Evolutionary conservation across 169 alveolate species (phyloP), one percentile per base, ranked within the genome.

Genomic region (Plasmodium vivax): DNA sequence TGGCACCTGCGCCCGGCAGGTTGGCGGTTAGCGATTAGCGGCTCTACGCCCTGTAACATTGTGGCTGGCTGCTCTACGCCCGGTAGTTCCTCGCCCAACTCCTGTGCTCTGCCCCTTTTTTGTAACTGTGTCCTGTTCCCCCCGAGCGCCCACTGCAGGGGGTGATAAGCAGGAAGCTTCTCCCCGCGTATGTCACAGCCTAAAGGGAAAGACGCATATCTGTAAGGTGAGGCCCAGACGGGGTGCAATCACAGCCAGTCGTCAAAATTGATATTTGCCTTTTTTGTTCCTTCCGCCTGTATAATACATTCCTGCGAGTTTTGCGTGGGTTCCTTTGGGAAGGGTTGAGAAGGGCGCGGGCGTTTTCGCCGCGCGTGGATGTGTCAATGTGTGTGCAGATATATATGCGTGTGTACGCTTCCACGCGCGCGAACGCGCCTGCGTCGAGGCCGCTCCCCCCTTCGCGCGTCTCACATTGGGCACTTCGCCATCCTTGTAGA

Each of bases 211-310:
- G 30, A 45, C n/a, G 77, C 54, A 43, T 14, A 84, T 36, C 32
- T 7, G 79, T 14, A 7, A 5, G 41, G 72, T 23, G 62, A 36
- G 5, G 3, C 27, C 30, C 72, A 58, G 14, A 62, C 30, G 9
- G 16, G 1, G 14, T 9, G 45, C 36, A 84, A 36, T 72, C 75
- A 85, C 72, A 85, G n/a, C 93, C 93, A 85, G 38, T 85, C 93
- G 56, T 85, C 93, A 41, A 85, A 74, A 85, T 85, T 85, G 41
- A 68, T 51, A 41, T 71, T 68, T 68, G 8, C 38, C 38, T 84
- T 84, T 71, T 84, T 43, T 72, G 73, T 71, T n/a, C 56, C 56
- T 71, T 54, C 75, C 10, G 68, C 38, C 0, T 84, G 36, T n/a
- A 23, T 27, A 16, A 34, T 43, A 30, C 71, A 56, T 19, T 56